Percentiles rank a stretch among this genome's conserved stretches.
These are phyloP conservation scores for Pseudovirgaria hyperparasitica DNA, from an alignment of 2,329 filamentous ascomycete species.

Conservation along the genomic window DNA sequence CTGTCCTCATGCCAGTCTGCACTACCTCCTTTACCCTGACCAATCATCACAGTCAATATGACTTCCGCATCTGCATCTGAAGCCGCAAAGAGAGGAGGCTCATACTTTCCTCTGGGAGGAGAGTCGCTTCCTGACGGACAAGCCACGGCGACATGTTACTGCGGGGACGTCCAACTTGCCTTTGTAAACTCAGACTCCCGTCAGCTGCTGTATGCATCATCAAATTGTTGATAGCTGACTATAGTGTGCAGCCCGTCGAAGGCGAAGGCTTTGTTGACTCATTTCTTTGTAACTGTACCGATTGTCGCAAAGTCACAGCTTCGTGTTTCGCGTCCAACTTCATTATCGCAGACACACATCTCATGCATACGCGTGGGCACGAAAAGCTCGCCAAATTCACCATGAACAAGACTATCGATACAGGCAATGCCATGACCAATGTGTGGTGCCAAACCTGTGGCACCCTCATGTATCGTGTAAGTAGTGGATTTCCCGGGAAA, in stretches of 20 bases:
- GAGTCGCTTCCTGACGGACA: constrained; percentile 10
- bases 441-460: constrained; percentile 49
- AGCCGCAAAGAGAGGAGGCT: too few relatives aligned
- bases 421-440: constrained; percentile 44
- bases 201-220: too few relatives aligned
- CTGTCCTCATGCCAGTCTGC: too few relatives aligned
- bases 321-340: constrained; percentile 51
- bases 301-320: constrained; percentile 50
- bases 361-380: constrained; percentile 38
- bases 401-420: constrained; percentile 28
- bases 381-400: constrained; percentile 35
- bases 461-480: constrained; percentile 45
- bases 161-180: constrained; percentile 14
- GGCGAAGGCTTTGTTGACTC: constrained; percentile 33
- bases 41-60: too few relatives aligned
- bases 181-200: constrained; percentile 8
- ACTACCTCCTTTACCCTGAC: too few relatives aligned
- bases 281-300: constrained; percentile 48
- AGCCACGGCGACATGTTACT: constrained; percentile 19
- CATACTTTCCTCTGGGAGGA: constrained; percentile 11
- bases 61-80: too few relatives aligned
- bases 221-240: too few relatives aligned
- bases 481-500: constrained; percentile 30
- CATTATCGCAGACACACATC: constrained; percentile 30
- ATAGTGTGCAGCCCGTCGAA: constrained; percentile 30